Evolutionary conservation across 768 basidiomycete species (phyloP).

Genomic region (Lepiota brunneoincarnata): DNA sequence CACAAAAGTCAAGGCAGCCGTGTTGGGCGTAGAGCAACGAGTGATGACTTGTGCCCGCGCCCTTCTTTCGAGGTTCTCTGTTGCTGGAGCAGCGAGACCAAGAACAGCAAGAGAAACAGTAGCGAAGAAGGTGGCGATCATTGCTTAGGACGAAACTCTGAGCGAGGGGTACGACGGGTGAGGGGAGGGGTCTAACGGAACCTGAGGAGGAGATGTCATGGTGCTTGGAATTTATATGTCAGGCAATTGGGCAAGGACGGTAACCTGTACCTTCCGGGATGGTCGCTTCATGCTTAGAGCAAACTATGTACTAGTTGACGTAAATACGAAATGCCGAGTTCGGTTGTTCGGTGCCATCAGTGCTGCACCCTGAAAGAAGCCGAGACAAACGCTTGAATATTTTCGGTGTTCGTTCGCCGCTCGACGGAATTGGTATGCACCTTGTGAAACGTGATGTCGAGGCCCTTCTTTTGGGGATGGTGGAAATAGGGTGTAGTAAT

Average conservation of each 20-base stretch:
- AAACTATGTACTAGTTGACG: background rate
- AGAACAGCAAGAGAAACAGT: slow-evolving; percentile 12
- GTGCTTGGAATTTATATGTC: background rate
- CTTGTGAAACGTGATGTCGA: background rate
- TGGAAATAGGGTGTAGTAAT: background rate
- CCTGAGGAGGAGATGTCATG: background rate
- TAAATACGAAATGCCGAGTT: slow-evolving; percentile 1
- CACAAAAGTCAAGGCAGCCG: slow-evolving; percentile 33
- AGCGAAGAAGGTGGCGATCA: slow-evolving; percentile 6
- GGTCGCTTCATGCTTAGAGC: background rate
- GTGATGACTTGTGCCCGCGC: slow-evolving; percentile 25
- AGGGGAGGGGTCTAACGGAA: background rate
- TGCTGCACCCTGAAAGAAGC: background rate
- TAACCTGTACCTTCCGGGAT: background rate
- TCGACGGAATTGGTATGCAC: too few species aligned
- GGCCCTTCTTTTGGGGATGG: background rate
- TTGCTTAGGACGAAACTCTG: background rate
- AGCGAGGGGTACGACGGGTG: too few species aligned
- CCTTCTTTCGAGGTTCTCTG: slow-evolving; percentile 6
- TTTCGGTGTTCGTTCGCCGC: background rate
- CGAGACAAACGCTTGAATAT: background rate
- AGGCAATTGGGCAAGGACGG: too few species aligned
- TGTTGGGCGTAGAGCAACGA: slow-evolving; percentile 29
- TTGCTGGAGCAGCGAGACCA: slow-evolving; percentile 13
- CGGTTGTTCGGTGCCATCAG: background rate